Percentiles rank a stretch among this genome's conserved stretches.
Conservation (phyloP, 495 filamentous ascomycete species). For the Articulospora tetracladia region DNA sequence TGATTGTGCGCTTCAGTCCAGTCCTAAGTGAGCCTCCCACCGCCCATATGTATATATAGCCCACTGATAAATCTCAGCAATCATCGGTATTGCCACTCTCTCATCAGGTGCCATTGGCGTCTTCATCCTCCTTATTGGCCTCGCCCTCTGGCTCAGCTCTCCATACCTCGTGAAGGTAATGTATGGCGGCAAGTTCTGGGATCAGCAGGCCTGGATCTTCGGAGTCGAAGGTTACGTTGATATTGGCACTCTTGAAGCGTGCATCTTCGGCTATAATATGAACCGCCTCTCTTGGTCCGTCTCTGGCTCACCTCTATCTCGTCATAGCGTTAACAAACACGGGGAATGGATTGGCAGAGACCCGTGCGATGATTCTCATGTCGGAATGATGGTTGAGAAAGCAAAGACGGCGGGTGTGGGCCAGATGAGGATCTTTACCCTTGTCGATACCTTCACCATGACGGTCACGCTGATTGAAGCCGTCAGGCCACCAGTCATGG, state of each 20-base stretch:
- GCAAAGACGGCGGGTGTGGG: background rate
- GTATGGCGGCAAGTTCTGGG: constrained; percentile 21
- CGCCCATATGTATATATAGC: background rate
- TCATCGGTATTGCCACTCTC: background rate
- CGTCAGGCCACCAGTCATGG: constrained; percentile 32
- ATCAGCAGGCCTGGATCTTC: constrained; percentile 22
- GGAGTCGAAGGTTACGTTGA: constrained; percentile 27
- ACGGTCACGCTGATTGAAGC: constrained; percentile 34
- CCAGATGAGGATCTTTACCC: constrained; percentile 23
- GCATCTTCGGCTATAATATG: constrained; percentile 17
- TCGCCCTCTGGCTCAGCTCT: background rate
- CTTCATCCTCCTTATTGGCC: background rate
- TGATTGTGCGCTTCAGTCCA: background rate
- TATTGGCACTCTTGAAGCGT: constrained; percentile 22
- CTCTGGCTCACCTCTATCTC: background rate
- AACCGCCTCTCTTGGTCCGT: constrained; percentile 5
- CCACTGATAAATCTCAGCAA: background rate
- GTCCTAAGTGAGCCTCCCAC: background rate
- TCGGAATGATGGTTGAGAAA: background rate
- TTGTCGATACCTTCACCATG: constrained; percentile 26
- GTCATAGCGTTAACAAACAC: background rate
- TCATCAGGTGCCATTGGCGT: background rate
- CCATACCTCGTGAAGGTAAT: constrained; percentile 14
- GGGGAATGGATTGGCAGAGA: constrained; percentile 5
- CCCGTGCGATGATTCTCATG: background rate